Evolutionary conservation across 305 asterid species (phyloP), one percentile per base, ranked within the genome.

Genomic region (Solanum aculeatissimum): DNA sequence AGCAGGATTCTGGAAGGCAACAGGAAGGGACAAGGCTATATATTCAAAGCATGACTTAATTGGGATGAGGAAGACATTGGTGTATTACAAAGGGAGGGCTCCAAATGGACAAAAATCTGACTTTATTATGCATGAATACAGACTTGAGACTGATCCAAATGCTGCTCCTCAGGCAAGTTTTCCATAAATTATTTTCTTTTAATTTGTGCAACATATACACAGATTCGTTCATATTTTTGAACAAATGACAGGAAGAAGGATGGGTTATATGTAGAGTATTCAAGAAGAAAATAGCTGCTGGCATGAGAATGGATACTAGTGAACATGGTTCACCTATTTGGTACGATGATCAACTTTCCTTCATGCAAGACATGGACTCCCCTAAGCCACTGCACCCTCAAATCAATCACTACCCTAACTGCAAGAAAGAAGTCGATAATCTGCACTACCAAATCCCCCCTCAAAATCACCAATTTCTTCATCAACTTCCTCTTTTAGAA

Each of bases 1-100:
- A 25, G 96, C 97, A 14, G 98, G 98, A 32, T 94, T 94, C 68
- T 94, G 98, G 98, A 94, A 94, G 80, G 98, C 98, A 11, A 94
- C 98, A 0, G 98, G 98, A 38, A 84, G 98, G 21, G 98, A 94
- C 87, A 94, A 94, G 88, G 92, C 97, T 25, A 93, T 94, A 83
- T 94, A 93, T 81, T 90, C 93, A 35, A 94, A 92, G 91, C 91
- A 87, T 11, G 93, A 92, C n/a, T 84, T 94, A 38, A 89, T 94
- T 66, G 98, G 98, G 18, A 94, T 94, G 98, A 91, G 98, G 84
- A 94, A 94, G 63, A 94, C 98, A 4, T 83, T 94, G 55, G 98
- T 94, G 6, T 94, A 92, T 71, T 94, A 94, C 69, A 88, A 92
- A 88, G 98, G 98, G 51, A 84, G 98, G 65, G 98, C 98, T 86